Conservation (phyloP, 352 stramenopile genomes). For the Pythium phragmitis region DNA sequence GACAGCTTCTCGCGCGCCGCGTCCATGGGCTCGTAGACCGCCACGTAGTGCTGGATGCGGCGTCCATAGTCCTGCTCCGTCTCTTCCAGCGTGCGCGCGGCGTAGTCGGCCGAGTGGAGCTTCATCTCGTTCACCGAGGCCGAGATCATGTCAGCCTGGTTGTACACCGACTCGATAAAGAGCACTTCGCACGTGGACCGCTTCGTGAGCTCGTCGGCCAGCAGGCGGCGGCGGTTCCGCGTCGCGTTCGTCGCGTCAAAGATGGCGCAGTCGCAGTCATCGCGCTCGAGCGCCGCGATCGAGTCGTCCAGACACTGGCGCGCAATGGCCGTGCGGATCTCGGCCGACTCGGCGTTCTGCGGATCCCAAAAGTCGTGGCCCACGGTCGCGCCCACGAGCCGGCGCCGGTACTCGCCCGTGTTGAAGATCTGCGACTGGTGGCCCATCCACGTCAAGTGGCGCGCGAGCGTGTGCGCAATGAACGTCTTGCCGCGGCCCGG, state of each 20-base stretch:
- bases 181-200: slow-evolving; percentile 79
- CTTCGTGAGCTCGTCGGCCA: slow-evolving; percentile 50
- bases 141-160: slow-evolving; percentile 67
- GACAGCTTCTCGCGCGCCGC: slow-evolving; percentile 52
- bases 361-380: slow-evolving; percentile 85
- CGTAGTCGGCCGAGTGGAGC: slow-evolving; percentile 79
- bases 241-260: slow-evolving; percentile 87
- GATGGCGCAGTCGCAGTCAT: slow-evolving; percentile 76
- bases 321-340: slow-evolving; percentile 68
- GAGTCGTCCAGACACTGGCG: slow-evolving; percentile 74
- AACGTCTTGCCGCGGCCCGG: slow-evolving; percentile 84
- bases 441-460: slow-evolving; percentile 86
- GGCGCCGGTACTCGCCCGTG: slow-evolving; percentile 78
- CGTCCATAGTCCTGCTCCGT: slow-evolving; percentile 71
- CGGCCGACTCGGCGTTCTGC: slow-evolving; percentile 64
- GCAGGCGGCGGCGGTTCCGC: slow-evolving; percentile 56
- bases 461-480: slow-evolving; percentile 77
- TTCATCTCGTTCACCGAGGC: slow-evolving; percentile 88
- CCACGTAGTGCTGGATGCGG: slow-evolving; percentile 80
- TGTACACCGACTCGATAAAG: slow-evolving; percentile 84
- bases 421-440: slow-evolving; percentile 83
- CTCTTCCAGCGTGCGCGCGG: slow-evolving; percentile 67
- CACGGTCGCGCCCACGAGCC: slow-evolving; percentile 59
- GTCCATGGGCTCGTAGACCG: slow-evolving; percentile 64
- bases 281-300: slow-evolving; percentile 59